phyloP scores from a whole-genome alignment of 1,284 basidiomycete genomes.

The Trichosporon sp. region DNA sequence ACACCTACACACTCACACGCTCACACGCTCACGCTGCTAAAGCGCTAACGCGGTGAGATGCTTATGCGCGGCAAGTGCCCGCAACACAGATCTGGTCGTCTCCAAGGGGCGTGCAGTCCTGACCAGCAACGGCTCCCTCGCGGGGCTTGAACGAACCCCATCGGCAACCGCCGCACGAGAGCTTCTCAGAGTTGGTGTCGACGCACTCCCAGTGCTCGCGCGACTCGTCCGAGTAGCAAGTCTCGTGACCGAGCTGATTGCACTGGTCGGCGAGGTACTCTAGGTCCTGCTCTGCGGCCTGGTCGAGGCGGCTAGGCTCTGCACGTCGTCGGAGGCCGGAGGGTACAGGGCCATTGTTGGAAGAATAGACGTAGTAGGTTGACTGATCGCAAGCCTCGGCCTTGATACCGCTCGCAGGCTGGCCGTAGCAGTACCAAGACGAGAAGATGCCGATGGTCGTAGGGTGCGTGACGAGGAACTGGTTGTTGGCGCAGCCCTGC shows the following conservation, averaged over 20 bases:
- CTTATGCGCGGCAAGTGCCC: neutral
- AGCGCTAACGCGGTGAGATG: no score
- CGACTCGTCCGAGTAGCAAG: neutral
- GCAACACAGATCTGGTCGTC: neutral
- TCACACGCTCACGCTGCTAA: no score
- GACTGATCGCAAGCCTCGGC: neutral
- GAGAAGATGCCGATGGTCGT: neutral
- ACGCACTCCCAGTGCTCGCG: neutral
- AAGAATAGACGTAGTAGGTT: neutral
- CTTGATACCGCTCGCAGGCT: neutral
- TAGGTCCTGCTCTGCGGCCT: neutral
- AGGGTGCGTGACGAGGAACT: constrained; percentile 1
- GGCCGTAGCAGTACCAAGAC: neutral
- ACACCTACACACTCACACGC: no score
- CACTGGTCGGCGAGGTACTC: constrained; percentile 1
- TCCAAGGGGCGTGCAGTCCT: neutral
- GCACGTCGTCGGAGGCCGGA: neutral
- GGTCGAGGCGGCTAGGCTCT: neutral
- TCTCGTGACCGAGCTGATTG: neutral
- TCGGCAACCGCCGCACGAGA: neutral
- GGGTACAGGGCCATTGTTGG: neutral
- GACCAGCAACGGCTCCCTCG: neutral
- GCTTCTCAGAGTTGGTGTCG: neutral
- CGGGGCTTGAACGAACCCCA: neutral
- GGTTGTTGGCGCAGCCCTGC: neutral